phyloP scores from a whole-genome alignment of 805 yeast species.

The Nakazawaea pomicola region DNA sequence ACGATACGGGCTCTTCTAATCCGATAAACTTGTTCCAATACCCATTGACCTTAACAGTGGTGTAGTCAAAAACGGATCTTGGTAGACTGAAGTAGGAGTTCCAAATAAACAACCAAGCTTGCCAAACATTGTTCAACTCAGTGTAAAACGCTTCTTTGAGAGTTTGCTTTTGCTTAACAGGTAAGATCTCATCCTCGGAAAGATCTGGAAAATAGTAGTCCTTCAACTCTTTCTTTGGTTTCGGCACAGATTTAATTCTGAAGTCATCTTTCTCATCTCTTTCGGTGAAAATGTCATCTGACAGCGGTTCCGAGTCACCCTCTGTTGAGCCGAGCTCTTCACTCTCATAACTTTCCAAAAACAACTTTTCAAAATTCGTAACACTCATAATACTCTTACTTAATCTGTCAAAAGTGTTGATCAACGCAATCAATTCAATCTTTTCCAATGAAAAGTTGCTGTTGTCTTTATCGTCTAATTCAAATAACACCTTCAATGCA shows the following conservation, averaged over 20 bases:
- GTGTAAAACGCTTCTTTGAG: conserved; percentile 39
- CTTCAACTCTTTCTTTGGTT: not conserved
- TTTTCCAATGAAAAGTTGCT: conserved; percentile 49
- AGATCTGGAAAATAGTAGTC: conserved; percentile 3
- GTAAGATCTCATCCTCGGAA: not conserved
- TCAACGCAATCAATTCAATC: conserved; percentile 82
- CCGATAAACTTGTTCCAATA: conserved; percentile 80
- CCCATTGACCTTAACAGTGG: conserved; percentile 42
- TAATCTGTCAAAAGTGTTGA: conserved; percentile 89
- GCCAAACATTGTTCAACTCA: conserved; percentile 47
- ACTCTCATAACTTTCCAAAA: conserved; percentile 57
- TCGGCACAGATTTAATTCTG: not conserved
- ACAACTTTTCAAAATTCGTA: conserved; percentile 60
- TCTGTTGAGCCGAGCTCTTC: conserved; percentile 32
- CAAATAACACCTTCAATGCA: conserved; percentile 85
- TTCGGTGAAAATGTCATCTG: not conserved
- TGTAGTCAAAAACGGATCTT: conserved; percentile 44
- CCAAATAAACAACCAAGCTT: conserved; percentile 61
- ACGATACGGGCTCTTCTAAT: conserved; percentile 23
- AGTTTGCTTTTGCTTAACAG: not conserved
- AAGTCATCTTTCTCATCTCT: conserved; percentile 5
- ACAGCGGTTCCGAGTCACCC: conserved; percentile 19
- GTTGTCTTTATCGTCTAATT: conserved; percentile 49
- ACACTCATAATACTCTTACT: conserved; percentile 80
- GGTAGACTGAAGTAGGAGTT: conserved; percentile 71